Conservation (phyloP, 352 stramenopile species). For the Globisporangium irregulare region DNA sequence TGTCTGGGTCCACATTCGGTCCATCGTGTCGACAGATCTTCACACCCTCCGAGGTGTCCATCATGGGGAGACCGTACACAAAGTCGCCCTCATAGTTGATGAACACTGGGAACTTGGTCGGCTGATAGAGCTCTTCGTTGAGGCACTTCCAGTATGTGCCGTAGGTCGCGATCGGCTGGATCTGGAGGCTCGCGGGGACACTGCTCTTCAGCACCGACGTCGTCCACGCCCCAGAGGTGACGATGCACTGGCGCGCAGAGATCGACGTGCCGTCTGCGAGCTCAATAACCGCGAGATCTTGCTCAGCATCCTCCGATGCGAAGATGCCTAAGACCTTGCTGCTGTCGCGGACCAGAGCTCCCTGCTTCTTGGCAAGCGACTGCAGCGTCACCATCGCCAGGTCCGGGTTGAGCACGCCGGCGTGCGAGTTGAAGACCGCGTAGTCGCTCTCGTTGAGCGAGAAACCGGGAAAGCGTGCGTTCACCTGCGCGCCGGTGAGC, state of each 20-base stretch:
- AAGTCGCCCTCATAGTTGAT: conserved; percentile 56
- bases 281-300: conserved; percentile 27
- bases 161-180: conserved; percentile 63
- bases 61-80: conserved; percentile 55
- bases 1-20: conserved; percentile 41
- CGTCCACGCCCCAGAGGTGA: conserved; percentile 59
- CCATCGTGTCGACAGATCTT: conserved; percentile 76
- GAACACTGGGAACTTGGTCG: conserved; percentile 57
- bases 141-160: conserved; percentile 60
- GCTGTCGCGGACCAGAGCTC: conserved; percentile 39
- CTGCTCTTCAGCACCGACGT: conserved; percentile 28
- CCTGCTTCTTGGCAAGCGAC: conserved; percentile 31
- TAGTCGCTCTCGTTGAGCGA: conserved; percentile 32
- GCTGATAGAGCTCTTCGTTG: conserved; percentile 34
- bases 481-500: conserved; percentile 40
- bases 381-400: conserved; percentile 53
- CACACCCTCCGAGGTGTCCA: conserved; percentile 41
- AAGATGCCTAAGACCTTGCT: conserved; percentile 26
- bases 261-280: conserved; percentile 29
- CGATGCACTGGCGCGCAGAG: conserved; percentile 38
- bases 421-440: conserved; percentile 45
- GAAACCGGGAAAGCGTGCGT: conserved; percentile 53
- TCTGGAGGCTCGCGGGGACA: conserved; percentile 26
- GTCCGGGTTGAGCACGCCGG: conserved; percentile 52
- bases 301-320: conserved; percentile 15